These are phyloP conservation scores for Chernovozyma aurita DNA, from an alignment of 1,139 yeast species.

Conservation along the genomic window DNA sequence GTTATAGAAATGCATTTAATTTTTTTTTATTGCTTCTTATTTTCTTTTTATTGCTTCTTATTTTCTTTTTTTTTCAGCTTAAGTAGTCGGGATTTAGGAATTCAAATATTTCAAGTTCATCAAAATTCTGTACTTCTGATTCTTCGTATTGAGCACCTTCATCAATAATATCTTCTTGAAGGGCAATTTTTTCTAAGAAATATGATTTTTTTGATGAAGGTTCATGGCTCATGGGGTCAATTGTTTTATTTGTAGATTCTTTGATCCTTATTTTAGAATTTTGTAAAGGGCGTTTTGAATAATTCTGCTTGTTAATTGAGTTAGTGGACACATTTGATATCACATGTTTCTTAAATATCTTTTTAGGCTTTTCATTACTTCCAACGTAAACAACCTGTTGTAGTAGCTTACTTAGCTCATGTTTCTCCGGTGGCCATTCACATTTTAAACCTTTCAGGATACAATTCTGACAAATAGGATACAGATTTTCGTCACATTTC, in stretches of 20 bases:
- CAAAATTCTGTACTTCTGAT: neutral
- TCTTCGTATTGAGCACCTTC: neutral
- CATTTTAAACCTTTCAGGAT: constrained; percentile 21
- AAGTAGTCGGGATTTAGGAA: constrained; percentile 2
- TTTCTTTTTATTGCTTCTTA: too few relatives aligned
- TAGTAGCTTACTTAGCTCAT: constrained; percentile 21
- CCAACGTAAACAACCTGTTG: constrained; percentile 26
- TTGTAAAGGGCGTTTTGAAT: neutral
- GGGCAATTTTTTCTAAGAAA: constrained; percentile 31
- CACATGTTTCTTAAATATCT: neutral
- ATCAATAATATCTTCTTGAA: constrained; percentile 31
- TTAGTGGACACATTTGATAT: neutral
- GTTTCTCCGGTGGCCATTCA: constrained; percentile 30
- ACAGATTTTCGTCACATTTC: constrained; percentile 38
- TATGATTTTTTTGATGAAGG: constrained; percentile 12
- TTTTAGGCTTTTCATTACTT: constrained; percentile 1
- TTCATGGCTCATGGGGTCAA: neutral
- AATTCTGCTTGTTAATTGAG: neutral
- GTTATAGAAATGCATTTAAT: too few relatives aligned
- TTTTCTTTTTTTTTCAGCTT: neutral
- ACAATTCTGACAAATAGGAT: constrained; percentile 33
- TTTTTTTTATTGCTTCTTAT: too few relatives aligned
- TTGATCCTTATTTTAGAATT: neutral
- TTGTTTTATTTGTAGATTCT: neutral
- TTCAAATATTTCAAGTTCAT: constrained; percentile 1